Percentiles rank a stretch among this genome's conserved stretches.
These are phyloP conservation scores for Malus hybrid DNA, from an alignment of 331 rosid species.

Conservation along the genomic window DNA sequence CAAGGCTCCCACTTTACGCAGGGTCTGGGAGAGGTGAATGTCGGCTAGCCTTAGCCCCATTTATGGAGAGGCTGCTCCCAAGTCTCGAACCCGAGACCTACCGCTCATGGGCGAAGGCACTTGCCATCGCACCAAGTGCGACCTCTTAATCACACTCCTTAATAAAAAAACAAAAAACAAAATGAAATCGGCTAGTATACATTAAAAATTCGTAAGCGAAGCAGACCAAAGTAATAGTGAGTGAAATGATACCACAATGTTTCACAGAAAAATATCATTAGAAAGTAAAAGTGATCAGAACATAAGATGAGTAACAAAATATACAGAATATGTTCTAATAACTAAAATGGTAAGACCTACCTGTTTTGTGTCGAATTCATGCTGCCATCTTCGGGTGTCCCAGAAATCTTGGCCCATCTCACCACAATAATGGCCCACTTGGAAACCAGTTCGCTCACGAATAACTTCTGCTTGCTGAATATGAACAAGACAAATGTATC, in stretches of 20 bases:
- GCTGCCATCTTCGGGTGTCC: conserved; percentile 98
- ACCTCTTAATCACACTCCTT: no score
- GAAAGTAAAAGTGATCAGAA: neutral
- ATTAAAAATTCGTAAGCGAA: neutral
- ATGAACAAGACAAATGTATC: conserved; percentile 13
- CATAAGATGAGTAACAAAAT: neutral
- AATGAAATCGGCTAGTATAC: no score
- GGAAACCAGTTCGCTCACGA: conserved; percentile 90
- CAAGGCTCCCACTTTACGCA: no score
- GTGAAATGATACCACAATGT: neutral
- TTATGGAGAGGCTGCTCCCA: no score
- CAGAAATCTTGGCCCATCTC: conserved; percentile 99
- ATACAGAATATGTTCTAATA: neutral
- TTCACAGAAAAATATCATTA: neutral
- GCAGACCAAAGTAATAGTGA: neutral
- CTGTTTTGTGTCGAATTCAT: conserved; percentile 82
- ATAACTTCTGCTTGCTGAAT: conserved; percentile 99
- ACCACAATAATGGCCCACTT: conserved; percentile 96
- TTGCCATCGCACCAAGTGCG: no score
- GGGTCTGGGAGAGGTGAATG: no score
- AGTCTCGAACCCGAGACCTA: no score
- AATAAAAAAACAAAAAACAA: no score
- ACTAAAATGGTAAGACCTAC: conserved; percentile 33
- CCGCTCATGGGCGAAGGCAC: no score
- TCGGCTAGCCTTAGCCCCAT: no score